Evolutionary conservation across 495 filamentous ascomycete genomes (phyloP).

Genomic region (Astrothelium macrocarpum): DNA sequence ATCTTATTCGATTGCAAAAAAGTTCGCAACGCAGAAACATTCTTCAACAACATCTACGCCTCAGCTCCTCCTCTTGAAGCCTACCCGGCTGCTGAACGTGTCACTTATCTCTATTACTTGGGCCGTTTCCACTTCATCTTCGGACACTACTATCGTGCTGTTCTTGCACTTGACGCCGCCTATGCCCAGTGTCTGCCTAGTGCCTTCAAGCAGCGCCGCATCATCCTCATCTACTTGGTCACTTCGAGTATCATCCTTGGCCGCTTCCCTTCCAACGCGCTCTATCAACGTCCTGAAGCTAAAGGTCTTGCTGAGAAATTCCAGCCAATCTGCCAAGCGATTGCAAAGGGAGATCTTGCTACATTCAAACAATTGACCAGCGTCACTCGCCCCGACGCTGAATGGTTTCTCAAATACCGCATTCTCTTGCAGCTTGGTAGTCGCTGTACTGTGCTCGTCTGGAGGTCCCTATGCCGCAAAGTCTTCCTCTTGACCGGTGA

Average conservation of each 20-base stretch:
- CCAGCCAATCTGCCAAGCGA: conserved; percentile 59
- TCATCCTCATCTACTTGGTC: conserved; percentile 78
- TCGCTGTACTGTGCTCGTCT: conserved; percentile 69
- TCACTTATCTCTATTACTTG: conserved; percentile 90
- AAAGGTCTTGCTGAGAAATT: conserved; percentile 61
- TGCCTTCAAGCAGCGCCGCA: conserved; percentile 60
- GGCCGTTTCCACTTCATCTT: conserved; percentile 80
- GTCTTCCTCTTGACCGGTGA: conserved; percentile 58
- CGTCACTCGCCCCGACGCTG: conserved; percentile 36
- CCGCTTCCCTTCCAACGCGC: conserved; percentile 59
- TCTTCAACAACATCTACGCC: conserved; percentile 81
- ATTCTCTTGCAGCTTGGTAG: conserved; percentile 62
- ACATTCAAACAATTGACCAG: conserved; percentile 58
- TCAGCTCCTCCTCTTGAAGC: conserved; percentile 66
- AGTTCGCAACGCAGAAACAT: conserved; percentile 61
- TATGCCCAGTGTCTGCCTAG: conserved; percentile 55
- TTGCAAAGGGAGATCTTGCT: conserved; percentile 68
- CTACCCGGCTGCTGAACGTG: conserved; percentile 79
- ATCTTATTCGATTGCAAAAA: conserved; percentile 71
- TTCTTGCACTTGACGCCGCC: conserved; percentile 62
- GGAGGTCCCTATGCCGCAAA: conserved; percentile 71
- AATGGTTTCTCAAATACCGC: conserved; percentile 70
- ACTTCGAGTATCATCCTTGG: conserved; percentile 75
- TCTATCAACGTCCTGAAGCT: conserved; percentile 66
- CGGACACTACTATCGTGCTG: conserved; percentile 66